phyloP scores from a whole-genome alignment of 2,329 filamentous ascomycete species.

The Diaporthe aspalathi region DNA sequence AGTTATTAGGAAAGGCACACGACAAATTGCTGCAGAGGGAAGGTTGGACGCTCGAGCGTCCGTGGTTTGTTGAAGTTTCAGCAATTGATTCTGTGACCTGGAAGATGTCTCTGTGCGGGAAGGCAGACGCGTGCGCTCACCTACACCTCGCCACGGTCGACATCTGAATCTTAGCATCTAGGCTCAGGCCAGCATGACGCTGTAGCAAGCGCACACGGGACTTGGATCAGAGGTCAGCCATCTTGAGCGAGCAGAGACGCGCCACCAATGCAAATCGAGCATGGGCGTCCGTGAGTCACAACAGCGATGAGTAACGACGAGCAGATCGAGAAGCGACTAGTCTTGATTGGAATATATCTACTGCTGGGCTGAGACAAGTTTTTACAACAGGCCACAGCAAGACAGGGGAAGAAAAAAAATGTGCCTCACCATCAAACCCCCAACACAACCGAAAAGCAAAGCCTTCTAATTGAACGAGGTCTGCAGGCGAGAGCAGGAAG shows the following conservation, averaged over 20 bases:
- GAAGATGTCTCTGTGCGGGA: not conserved
- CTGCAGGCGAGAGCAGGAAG: constrained; percentile 79
- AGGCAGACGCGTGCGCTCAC: not conserved
- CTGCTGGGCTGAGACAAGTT: not conserved
- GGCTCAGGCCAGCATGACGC: too few species aligned
- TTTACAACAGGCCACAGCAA: not conserved
- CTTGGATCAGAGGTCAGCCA: too few species aligned
- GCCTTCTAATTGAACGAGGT: constrained; percentile 72
- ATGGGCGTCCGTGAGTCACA: not conserved
- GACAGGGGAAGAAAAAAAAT: constrained; percentile 51
- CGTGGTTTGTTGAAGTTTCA: not conserved
- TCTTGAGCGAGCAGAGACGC: not conserved
- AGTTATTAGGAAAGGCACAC: not conserved
- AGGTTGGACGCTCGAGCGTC: too few species aligned
- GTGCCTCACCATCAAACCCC: constrained; percentile 90
- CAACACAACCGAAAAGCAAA: constrained; percentile 67
- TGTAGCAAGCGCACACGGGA: too few species aligned
- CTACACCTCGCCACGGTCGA: not conserved
- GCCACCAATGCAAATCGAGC: not conserved
- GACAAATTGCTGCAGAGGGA: not conserved
- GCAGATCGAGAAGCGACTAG: not conserved
- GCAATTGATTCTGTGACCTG: not conserved
- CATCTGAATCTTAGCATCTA: too few species aligned
- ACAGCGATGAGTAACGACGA: too few species aligned
- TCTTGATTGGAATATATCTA: not conserved